Conservation (phyloP, 2,329 filamentous ascomycete species). For the Cryphonectria carpinicola region DNA sequence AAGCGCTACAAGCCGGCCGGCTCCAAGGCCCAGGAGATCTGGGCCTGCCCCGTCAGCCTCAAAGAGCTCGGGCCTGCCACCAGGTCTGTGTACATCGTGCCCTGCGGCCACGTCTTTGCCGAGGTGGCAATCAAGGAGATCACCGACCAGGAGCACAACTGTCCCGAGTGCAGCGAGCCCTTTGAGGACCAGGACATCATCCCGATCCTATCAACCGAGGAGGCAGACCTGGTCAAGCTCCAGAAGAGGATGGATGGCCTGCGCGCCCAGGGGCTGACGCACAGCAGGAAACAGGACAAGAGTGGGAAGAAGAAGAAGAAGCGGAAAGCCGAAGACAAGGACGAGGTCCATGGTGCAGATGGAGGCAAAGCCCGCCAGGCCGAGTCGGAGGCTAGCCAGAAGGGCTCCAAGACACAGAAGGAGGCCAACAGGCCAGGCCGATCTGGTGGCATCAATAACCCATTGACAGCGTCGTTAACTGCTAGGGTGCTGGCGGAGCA, state of each 20-base stretch:
- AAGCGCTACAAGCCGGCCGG: constrained; percentile 45
- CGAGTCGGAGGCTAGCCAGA: constrained; percentile 25
- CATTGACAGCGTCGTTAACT: constrained; percentile 82
- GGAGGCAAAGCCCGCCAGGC: constrained; percentile 53
- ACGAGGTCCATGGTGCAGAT: constrained; percentile 41
- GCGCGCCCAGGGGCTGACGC: constrained; percentile 72
- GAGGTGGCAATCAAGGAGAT: constrained; percentile 85
- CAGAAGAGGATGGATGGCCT: constrained; percentile 70
- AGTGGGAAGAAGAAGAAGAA: constrained; percentile 78
- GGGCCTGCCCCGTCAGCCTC: constrained; percentile 85
- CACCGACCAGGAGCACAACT: constrained; percentile 54
- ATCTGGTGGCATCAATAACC: constrained; percentile 78
- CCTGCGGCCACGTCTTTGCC: constrained; percentile 93
- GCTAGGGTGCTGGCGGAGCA: constrained; percentile 87
- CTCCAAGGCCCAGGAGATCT: constrained; percentile 59
- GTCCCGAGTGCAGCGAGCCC: constrained; percentile 73
- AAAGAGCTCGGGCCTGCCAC: constrained; percentile 81
- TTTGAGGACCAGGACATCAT: constrained; percentile 79
- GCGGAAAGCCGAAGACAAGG: constrained; percentile 62
- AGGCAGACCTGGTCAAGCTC: constrained; percentile 72
- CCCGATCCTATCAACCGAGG: constrained; percentile 74
- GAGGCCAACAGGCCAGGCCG: constrained; percentile 36
- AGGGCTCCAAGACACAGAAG: constrained; percentile 34
- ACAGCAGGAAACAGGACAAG: constrained; percentile 85
- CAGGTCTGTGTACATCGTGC: constrained; percentile 86